Evolutionary conservation across 164 flowering plant species (phyloP).

Genomic region (Litsea cubeba): DNA sequence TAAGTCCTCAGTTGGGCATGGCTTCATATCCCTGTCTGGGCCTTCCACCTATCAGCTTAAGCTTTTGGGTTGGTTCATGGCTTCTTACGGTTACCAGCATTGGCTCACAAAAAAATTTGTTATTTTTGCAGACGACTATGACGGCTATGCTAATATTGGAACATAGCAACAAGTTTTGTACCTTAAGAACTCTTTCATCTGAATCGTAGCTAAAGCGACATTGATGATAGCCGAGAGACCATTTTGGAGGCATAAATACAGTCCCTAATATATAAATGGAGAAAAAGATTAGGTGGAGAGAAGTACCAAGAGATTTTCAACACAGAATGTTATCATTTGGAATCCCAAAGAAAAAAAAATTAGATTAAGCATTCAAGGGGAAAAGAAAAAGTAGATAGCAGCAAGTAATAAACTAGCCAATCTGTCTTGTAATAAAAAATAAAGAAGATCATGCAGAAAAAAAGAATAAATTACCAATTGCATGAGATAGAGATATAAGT

Average conservation of each 20-base stretch:
- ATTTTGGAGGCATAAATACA: conserved; percentile 94
- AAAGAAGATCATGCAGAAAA: background rate
- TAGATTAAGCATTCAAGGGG: too few relatives aligned
- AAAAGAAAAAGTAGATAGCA: background rate
- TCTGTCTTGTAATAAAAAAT: background rate
- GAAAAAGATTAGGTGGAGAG: background rate
- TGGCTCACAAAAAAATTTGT: too few relatives aligned
- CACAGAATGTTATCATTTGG: background rate
- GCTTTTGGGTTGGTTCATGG: too few relatives aligned
- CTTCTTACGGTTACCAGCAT: too few relatives aligned
- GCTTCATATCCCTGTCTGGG: too few relatives aligned
- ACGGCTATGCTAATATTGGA: too few relatives aligned
- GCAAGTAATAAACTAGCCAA: background rate
- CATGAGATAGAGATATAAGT: conserved; percentile 62
- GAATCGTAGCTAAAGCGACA: conserved; percentile 93
- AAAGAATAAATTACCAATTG: conserved; percentile 50
- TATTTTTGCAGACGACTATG: too few relatives aligned
- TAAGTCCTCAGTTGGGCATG: too few relatives aligned
- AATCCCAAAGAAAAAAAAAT: background rate
- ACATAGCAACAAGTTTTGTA: conserved; percentile 1
- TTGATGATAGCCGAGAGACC: conserved; percentile 96
- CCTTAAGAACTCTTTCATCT: conserved; percentile 73
- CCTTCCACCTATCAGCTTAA: too few relatives aligned
- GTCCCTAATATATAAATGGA: conserved; percentile 44
- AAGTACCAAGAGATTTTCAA: conserved; percentile 4